Base-by-base conservation (phyloP, 1,284 basidiomycete genomes). In the Ceratobasidium sp. region DNA sequence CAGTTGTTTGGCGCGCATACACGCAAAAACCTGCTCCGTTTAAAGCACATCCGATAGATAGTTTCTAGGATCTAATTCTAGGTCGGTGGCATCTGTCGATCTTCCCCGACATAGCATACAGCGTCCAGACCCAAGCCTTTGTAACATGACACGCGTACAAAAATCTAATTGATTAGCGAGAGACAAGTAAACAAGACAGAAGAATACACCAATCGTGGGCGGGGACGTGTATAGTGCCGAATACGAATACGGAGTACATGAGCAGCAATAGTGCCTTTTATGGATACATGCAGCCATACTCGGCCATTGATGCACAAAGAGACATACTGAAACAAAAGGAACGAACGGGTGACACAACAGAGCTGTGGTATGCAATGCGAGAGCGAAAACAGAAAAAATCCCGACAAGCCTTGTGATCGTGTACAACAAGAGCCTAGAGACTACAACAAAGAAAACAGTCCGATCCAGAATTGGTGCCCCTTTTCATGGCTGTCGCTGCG, bases 221-320 rank as follows among this genome's bases (percentile, higher is more conserved):
- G 60, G 73, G 73, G 73, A 65, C 60, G 73, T 65, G 73, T 75
- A 75, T 75, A 75, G 62, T 64, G 59, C 70, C 46, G 44, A 38
- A 64, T 65, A 55, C 48, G 60, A 59, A 23, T 30, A n/a, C 23
- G 65, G 38, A 66, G 65, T 75, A 75, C 73, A 75, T 50, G 73
- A 50, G 30, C n/a, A 55, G 44, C 55, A 60, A 50, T 74, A 48
- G 71, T 59, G 68, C 70, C 70, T 73, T 52, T 48, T 74, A 74
- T 74, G 20, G 71, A 64, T 74, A 74, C 70, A 73, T 48, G 23
- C 60, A 65, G 27, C 27, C 62, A 64, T 55, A 23, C 52, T 8
- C 30, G 41, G 59, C 27, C 27, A 30, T 30, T n/a, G 65, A 66
- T n/a, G 41, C 46, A 30, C 18, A 27, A 46, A 23, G 44, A 48